A percentile compares a stretch with the other conserved stretches of the same genome.
Conservation (phyloP, 768 basidiomycete species). For the Termitomyces sp. region DNA sequence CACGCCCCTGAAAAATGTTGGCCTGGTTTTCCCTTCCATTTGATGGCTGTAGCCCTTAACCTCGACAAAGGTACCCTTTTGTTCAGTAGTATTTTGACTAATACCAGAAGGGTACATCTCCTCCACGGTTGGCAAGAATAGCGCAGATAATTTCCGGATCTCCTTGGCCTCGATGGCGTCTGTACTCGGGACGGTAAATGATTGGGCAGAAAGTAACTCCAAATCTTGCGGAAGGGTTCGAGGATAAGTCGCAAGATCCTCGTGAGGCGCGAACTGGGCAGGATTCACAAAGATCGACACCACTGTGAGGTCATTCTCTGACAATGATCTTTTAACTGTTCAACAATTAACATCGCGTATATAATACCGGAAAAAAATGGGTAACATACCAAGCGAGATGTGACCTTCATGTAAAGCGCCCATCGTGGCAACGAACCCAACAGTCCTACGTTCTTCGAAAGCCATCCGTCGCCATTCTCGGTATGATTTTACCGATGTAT, state of each 20-base stretch:
- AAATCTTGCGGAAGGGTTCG: constrained; percentile 79
- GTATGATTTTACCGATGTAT: constrained; percentile 56
- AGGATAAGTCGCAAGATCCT: constrained; percentile 89
- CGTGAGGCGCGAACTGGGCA: constrained; percentile 93
- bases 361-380: background rate
- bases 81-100: constrained; percentile 61
- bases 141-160: constrained; percentile 47
- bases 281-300: constrained; percentile 98
- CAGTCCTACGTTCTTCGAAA: constrained; percentile 50
- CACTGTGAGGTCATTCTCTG: constrained; percentile 79
- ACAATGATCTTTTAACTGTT: constrained; percentile 71
- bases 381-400: constrained; percentile 71
- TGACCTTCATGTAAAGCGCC: constrained; percentile 95
- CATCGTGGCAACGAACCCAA: constrained; percentile 98
- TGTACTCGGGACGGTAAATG: constrained; percentile 16
- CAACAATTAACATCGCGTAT: background rate
- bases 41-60: constrained; percentile 87
- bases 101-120: constrained; percentile 97
- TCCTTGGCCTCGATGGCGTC: constrained; percentile 7
- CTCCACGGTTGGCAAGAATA: constrained; percentile 73
- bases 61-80: constrained; percentile 88
- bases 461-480: constrained; percentile 72
- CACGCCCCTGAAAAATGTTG: constrained; percentile 93
- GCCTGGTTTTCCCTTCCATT: constrained; percentile 87
- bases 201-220: constrained; percentile 42